Evolutionary conservation across 352 stramenopile species (phyloP).

Genomic region (Phytophthora pisi): DNA sequence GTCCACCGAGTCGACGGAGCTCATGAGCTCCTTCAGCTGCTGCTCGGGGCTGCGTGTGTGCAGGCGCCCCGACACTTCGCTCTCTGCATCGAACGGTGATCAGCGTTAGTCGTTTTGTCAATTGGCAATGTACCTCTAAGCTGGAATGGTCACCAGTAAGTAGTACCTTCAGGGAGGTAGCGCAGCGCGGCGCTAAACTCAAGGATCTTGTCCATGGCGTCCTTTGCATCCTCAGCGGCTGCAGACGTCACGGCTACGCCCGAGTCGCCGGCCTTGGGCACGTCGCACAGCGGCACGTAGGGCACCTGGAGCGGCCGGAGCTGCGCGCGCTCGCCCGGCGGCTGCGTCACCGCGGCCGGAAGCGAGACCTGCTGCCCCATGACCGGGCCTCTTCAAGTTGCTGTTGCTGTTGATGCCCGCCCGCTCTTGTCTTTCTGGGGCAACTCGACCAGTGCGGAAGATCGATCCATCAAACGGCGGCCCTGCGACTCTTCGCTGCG

Average conservation of each 20-base stretch:
- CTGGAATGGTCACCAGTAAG: neutral
- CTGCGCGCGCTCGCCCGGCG: conserved; percentile 20
- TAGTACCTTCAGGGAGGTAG: conserved; percentile 64
- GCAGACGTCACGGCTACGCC: conserved; percentile 28
- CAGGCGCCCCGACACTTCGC: conserved; percentile 39
- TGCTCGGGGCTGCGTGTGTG: conserved; percentile 47
- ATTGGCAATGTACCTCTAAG: neutral
- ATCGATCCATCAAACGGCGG: conserved; percentile 3
- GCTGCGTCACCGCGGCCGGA: conserved; percentile 18
- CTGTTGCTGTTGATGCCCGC: conserved; percentile 2
- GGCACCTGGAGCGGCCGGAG: conserved; percentile 41
- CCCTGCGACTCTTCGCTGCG: conserved; percentile 27
- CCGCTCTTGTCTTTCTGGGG: conserved; percentile 10
- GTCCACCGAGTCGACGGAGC: conserved; percentile 74
- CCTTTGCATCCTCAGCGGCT: conserved; percentile 61
- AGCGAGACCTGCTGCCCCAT: conserved; percentile 74
- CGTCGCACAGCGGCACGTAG: conserved; percentile 69
- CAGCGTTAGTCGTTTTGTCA: neutral
- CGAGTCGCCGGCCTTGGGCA: conserved; percentile 57
- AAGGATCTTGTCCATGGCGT: conserved; percentile 70
- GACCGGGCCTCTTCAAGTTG: neutral
- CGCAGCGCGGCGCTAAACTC: conserved; percentile 62
- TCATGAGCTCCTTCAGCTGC: conserved; percentile 76
- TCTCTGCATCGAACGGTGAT: conserved; percentile 27
- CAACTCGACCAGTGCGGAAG: conserved; percentile 23